These are phyloP conservation scores for Oryza glumipatula DNA, from an alignment of 176 grass and related monocot genomes.

Conservation along the genomic window DNA sequence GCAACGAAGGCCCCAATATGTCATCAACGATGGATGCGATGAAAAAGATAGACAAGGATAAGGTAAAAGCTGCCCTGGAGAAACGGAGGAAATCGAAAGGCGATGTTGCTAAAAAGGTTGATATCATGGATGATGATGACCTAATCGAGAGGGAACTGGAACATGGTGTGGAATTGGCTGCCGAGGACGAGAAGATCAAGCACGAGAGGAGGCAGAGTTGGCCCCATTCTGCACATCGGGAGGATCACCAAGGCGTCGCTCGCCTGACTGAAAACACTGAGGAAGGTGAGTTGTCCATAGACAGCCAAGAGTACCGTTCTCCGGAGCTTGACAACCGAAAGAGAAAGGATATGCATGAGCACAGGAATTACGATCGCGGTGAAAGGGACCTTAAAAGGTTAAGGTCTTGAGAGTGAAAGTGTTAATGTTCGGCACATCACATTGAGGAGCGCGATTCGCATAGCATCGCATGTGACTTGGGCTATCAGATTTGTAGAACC, in stretches of 20 bases:
- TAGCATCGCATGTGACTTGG: neutral
- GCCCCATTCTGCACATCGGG: slow-evolving; percentile 34
- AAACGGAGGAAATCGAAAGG: slow-evolving; percentile 59
- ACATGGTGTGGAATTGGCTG: slow-evolving; percentile 78
- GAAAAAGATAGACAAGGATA: slow-evolving; percentile 75
- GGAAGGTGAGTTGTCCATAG: slow-evolving; percentile 72
- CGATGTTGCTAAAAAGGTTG: slow-evolving; percentile 61
- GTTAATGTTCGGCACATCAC: neutral
- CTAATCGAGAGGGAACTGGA: slow-evolving; percentile 86
- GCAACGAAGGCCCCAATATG: slow-evolving; percentile 41
- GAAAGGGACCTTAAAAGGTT: slow-evolving; percentile 59
- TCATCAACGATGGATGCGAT: slow-evolving; percentile 56
- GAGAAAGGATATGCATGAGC: slow-evolving; percentile 55
- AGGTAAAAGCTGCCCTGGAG: slow-evolving; percentile 73
- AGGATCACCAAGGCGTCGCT: slow-evolving; percentile 36
- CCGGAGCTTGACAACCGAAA: slow-evolving; percentile 38
- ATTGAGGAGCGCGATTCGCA: neutral
- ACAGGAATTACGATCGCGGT: slow-evolving; percentile 21
- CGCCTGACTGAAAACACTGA: slow-evolving; percentile 32
- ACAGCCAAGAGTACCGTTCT: slow-evolving; percentile 49
- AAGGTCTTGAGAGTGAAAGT: slow-evolving; percentile 31
- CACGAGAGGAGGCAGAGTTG: slow-evolving; percentile 49
- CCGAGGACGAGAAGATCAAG: slow-evolving; percentile 57
- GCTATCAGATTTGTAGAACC: neutral
- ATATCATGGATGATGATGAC: slow-evolving; percentile 67